These are phyloP conservation scores for Clavispora santaluciae DNA, from an alignment of 805 yeast species.

Conservation along the genomic window DNA sequence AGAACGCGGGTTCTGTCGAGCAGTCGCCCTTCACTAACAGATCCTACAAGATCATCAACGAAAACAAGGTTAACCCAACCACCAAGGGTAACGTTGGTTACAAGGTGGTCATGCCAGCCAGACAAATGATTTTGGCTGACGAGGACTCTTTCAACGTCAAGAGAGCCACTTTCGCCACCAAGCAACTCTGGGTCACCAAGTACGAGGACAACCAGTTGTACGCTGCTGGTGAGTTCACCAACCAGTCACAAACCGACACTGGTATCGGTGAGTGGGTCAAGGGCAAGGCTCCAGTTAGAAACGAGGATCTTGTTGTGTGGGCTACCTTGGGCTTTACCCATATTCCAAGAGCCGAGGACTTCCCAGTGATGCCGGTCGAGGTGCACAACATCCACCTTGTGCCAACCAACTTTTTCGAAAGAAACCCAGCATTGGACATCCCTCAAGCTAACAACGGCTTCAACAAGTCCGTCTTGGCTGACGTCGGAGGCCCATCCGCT, in stretches of 20 bases:
- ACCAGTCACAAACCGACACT: slow-evolving; percentile 66
- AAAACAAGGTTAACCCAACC: slow-evolving; percentile 62
- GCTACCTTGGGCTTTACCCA: slow-evolving; percentile 79
- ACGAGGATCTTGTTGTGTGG: slow-evolving; percentile 75
- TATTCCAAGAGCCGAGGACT: slow-evolving; percentile 77
- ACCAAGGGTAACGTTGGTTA: slow-evolving; percentile 72
- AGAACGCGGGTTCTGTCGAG: slow-evolving; percentile 66
- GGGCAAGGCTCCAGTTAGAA: slow-evolving; percentile 63
- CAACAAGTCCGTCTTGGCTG: slow-evolving; percentile 54
- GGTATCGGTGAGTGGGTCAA: slow-evolving; percentile 72
- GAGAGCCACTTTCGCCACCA: slow-evolving; percentile 72
- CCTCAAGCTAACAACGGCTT: slow-evolving; percentile 66
- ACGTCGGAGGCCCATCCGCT: slow-evolving; percentile 17
- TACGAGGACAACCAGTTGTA: slow-evolving; percentile 66
- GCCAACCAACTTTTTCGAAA: slow-evolving; percentile 72
- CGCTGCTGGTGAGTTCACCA: slow-evolving; percentile 85
- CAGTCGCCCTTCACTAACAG: slow-evolving; percentile 75
- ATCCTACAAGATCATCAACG: slow-evolving; percentile 71
- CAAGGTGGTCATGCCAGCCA: slow-evolving; percentile 68
- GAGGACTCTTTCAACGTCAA: slow-evolving; percentile 57
- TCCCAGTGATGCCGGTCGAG: slow-evolving; percentile 89
- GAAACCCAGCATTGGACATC: slow-evolving; percentile 72
- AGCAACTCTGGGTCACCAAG: slow-evolving; percentile 80
- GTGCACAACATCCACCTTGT: slow-evolving; percentile 58
- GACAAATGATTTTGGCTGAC: slow-evolving; percentile 69